Evolutionary conservation across 2,329 filamentous ascomycete species (phyloP), one percentile per base, ranked within the genome.

Genomic region (Curvularia sp.): DNA sequence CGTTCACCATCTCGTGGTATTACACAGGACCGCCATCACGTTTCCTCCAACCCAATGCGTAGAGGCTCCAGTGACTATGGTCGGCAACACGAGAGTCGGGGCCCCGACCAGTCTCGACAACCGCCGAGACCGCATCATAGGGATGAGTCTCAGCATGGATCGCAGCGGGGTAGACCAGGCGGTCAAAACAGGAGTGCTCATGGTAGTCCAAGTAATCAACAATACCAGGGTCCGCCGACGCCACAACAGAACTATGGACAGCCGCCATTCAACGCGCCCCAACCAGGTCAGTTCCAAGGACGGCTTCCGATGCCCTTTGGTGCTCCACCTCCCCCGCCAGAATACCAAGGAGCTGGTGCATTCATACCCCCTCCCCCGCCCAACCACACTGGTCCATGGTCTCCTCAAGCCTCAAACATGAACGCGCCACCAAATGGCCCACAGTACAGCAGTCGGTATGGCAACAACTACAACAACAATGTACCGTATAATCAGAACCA

Each of bases 331-430:
- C 67, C 70, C 2, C 63, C 66, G 8, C 63, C 63, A 33, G 58
- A 62, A 10, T 66, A 65, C 39, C 69, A 66, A 28, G 63, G 59
- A 49, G 52, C 57, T 8, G 57, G 48, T 38, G 62, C 57, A 13
- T 61, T 61, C n/a, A 47, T 67, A 3, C 69, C 66, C 6, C 70
- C 70, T 2, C 69, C 67, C 26, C 67, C 70, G 4, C 64, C 65
- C 22, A 69, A 66, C 46, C 70, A 61, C 43, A 68, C 59, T 9
- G 69, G 67, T n/a, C 55, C 58, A 22, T 73, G 61, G 54, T 62
- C 65, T 46, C 63, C 64, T 24, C 59, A 64, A 5, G 65, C 63
- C n/a, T 61, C 63, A 0, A 65, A 68, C n/a, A 62, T 63, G 51
- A 55, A 57, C 26, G 62, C 56, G 6, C 60, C 64, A 55, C 58